phyloP scores from a whole-genome alignment of 805 yeast genomes.

The Ogataea populi-albae region DNA sequence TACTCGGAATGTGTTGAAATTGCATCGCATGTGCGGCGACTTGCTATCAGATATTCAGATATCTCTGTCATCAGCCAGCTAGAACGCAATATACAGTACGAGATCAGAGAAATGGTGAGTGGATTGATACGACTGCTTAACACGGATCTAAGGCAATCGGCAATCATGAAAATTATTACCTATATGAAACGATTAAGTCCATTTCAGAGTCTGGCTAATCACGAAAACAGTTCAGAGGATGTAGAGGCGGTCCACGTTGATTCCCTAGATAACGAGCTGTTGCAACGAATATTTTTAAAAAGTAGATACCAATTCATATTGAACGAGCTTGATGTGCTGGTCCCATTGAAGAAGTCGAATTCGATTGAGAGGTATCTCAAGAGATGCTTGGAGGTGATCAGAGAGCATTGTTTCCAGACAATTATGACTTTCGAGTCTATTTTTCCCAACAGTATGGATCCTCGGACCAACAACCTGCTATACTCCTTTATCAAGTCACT shows the following conservation, averaged over 20 bases:
- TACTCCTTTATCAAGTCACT: conserved; percentile 38
- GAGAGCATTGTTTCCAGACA: conserved; percentile 80
- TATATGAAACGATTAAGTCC: conserved; percentile 69
- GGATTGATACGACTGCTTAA: conserved; percentile 67
- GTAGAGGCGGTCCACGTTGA: conserved; percentile 1
- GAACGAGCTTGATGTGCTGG: conserved; percentile 54
- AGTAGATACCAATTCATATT: conserved; percentile 68
- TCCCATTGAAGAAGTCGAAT: conserved; percentile 53
- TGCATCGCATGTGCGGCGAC: conserved; percentile 66
- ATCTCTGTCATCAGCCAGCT: conserved; percentile 49
- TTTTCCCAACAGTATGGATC: conserved; percentile 42
- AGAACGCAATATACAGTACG: conserved; percentile 49
- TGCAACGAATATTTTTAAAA: conserved; percentile 60
- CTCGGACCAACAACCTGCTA: conserved; percentile 30
- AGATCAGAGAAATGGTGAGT: conserved; percentile 58
- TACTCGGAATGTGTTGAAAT: conserved; percentile 89
- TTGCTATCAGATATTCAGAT: conserved; percentile 67
- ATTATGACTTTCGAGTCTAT: conserved; percentile 63
- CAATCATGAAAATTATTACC: conserved; percentile 72
- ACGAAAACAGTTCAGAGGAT: conserved; percentile 7
- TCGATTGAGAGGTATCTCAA: conserved; percentile 63
- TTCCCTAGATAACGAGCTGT: conserved; percentile 26
- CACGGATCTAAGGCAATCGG: conserved; percentile 76
- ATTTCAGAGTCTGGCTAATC: conserved; percentile 26
- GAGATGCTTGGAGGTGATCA: conserved; percentile 74